Evolutionary conservation across 164 flowering plant genomes (phyloP), one percentile per base, ranked within the genome.

Genomic region (Chimonanthus salicifolius): DNA sequence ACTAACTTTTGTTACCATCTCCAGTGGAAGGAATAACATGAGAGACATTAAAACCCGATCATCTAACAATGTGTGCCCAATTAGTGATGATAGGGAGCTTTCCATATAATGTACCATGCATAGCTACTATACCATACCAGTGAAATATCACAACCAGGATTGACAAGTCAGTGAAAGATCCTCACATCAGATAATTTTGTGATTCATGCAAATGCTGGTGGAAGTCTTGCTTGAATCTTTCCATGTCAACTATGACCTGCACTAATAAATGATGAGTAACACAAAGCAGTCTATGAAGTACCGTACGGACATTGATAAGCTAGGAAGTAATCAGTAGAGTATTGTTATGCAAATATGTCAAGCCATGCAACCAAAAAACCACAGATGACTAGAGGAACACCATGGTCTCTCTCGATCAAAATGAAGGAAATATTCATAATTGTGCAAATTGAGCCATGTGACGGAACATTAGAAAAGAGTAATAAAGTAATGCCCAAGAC

Each of bases 241-340:
- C 97, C 97, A 94, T 90, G 46, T 89, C 91, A 73, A 80, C 62
- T 76, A 92, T 91, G 43, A 90, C 88, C 97, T 94, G 92, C 86
- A 82, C 9, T 4, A 11, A 58, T n/a, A 64, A 75, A 72, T n/a
- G 48, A 62, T 11, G 33, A 64, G 4, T 15, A 16, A 21, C 50
- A 54, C 20, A 58, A 4, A 58, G 6, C 4, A 65, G 16, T 63
- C 33, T 16, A 33, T 1, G 33, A 16, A 5, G 43, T 20, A 63
- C 20, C 20, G 6, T 70, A 50, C 16, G 54, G 21, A 70, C 21
- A 11, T 69, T 70, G 62, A 13, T 51, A 68, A 10, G 4, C 62
- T 58, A 6, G 62, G 62, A n/a, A 58, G 62, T 8, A 10, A 7
- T 2, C 8, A 54, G 33, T n/a, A n/a, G n/a, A n/a, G n/a, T 33